Conservation (phyloP, 768 basidiomycete species). For the Solioccasus polychromus region DNA sequence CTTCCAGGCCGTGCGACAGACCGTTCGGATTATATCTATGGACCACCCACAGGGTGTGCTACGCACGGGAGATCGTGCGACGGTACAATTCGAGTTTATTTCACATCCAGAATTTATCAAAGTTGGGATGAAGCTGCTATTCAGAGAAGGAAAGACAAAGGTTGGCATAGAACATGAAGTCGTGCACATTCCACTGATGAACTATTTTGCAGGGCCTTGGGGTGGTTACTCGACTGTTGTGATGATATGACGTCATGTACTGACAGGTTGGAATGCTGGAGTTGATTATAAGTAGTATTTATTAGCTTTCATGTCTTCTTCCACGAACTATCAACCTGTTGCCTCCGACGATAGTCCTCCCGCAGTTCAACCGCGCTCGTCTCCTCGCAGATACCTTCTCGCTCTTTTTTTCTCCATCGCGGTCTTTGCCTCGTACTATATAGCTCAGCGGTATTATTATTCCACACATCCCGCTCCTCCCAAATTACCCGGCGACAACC, state of each 20-base stretch:
- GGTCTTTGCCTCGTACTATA: slow-evolving; percentile 42
- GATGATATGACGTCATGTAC: slow-evolving; percentile 27
- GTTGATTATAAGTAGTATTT: slow-evolving; percentile 9
- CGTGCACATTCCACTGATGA: slow-evolving; percentile 5
- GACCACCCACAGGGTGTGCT: slow-evolving; percentile 87
- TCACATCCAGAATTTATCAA: slow-evolving; percentile 90
- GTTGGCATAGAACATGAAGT: slow-evolving; percentile 36
- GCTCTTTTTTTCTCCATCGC: slow-evolving; percentile 36
- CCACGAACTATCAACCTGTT: slow-evolving; percentile 17
- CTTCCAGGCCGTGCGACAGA: slow-evolving; percentile 90
- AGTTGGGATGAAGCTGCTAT: slow-evolving; percentile 89
- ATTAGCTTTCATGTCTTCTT: slow-evolving; percentile 21
- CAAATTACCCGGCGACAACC: slow-evolving; percentile 9
- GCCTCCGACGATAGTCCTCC: slow-evolving; percentile 18
- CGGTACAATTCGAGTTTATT: slow-evolving; percentile 93
- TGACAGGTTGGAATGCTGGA: slow-evolving; percentile 17
- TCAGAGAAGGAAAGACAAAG: slow-evolving; percentile 96
- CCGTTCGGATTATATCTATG: slow-evolving; percentile 85
- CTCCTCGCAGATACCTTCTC: slow-evolving; percentile 32
- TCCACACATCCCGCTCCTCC: slow-evolving; percentile 14
- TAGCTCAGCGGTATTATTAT: slow-evolving; percentile 41
- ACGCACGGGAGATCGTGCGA: slow-evolving; percentile 92
- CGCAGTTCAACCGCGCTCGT: slow-evolving; percentile 21
- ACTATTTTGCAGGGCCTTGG: slow-evolving; percentile 58
- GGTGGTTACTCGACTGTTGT: slow-evolving; percentile 67